These are phyloP conservation scores for Tulasnella sp. DNA, from an alignment of 768 basidiomycete genomes.

Conservation along the genomic window DNA sequence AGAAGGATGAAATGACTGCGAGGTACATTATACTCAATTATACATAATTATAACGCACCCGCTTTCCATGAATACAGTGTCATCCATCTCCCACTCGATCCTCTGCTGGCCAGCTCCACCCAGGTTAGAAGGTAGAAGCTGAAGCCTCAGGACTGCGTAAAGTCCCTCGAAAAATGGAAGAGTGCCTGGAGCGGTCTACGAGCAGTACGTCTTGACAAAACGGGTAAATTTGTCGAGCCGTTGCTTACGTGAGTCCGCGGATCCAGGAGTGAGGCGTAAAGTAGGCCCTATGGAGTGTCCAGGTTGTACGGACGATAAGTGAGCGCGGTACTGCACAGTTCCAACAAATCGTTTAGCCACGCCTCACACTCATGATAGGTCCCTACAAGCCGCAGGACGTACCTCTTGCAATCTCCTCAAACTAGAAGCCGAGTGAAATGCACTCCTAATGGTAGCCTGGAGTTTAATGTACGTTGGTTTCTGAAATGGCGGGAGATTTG, in stretches of 20 bases:
- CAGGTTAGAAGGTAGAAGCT: slow-evolving; percentile 64
- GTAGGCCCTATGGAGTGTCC: slow-evolving; percentile 71
- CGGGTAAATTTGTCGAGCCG: slow-evolving; percentile 62
- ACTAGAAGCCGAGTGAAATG: slow-evolving; percentile 72
- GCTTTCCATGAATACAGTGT: slow-evolving; percentile 87
- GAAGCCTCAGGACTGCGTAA: slow-evolving; percentile 73
- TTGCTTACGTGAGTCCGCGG: slow-evolving; percentile 60
- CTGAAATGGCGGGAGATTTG: slow-evolving; percentile 69
- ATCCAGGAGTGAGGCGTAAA: slow-evolving; percentile 53
- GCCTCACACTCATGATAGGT: too few relatives aligned
- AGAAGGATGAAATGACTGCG: slow-evolving; percentile 13
- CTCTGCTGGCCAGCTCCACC: slow-evolving; percentile 66
- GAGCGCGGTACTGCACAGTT: slow-evolving; percentile 69
- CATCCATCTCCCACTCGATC: slow-evolving; percentile 87
- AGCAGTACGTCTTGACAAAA: slow-evolving; percentile 76
- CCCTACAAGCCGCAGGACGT: background rate
- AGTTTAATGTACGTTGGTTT: slow-evolving; percentile 77
- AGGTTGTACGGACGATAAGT: slow-evolving; percentile 63
- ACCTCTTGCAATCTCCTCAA: slow-evolving; percentile 60
- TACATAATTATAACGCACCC: slow-evolving; percentile 50
- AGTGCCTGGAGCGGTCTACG: slow-evolving; percentile 76
- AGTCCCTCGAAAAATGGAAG: slow-evolving; percentile 71
- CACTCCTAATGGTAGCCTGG: slow-evolving; percentile 76
- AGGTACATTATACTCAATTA: slow-evolving; percentile 2
- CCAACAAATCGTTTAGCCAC: too few relatives aligned